Base-by-base conservation (phyloP, 108 stramenopile species). In the Skeletonema marinoi region DNA sequence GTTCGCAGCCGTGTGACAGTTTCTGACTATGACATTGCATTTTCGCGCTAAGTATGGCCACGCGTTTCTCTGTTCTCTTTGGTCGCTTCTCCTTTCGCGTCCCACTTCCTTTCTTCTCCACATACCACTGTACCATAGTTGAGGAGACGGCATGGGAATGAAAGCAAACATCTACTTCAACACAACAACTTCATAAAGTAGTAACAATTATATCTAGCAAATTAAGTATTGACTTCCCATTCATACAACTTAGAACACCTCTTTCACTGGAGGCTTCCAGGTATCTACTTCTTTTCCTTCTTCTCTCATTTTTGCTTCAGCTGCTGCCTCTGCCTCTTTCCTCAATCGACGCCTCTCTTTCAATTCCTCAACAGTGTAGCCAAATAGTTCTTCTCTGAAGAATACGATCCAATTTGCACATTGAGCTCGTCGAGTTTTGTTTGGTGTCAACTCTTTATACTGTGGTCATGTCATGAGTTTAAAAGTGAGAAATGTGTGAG, bases 341-440 rank as follows among this genome's bases (percentile, higher is more conserved):
- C 87, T 89, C 64, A 71, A 39, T n/a, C 82, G 70, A 41, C 89
- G 75, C 6, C 80, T 73, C 73, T 90, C 88, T 48, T 48, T 68
- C 65, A 97, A 68, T 73, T 97, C 93, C 69, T 97, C 95, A 21
- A 97, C 35, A 46, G 92, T 94, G 70, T 87, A 88, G 12, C 97
- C 97, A 80, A 90, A 95, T 9, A 97, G 73, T 63, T 96, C 89
- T 60, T 95, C 93, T 32, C 94, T 78, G 78, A 86, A 97, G 74
- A 85, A 97, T 8, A 97, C 64, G 12, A 97, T 60, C 97, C 97
- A 97, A 71, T 96, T 97, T 41, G 89, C 87, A 61, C 91, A 96
- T 77, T 98, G 98, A 14, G 97, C 98, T 14, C 98, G 65, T 50
- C 98, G 85, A 11, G 98, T 98, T 75, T 93, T 89, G 87, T 98